phyloP scores from a whole-genome alignment of 306 rosid genomes.

The Vicia sativa region DNA sequence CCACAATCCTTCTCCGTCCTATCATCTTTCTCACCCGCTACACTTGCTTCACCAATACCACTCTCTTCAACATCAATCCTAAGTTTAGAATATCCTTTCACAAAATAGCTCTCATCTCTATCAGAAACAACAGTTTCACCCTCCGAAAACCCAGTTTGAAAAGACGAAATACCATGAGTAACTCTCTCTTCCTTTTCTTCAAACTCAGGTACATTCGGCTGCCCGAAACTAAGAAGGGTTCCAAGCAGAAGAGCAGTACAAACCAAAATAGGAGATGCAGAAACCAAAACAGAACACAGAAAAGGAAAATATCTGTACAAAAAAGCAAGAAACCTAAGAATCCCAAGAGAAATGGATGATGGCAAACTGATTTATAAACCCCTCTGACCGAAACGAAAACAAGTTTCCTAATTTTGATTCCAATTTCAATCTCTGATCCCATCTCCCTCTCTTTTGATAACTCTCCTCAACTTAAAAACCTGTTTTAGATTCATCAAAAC shows the following conservation, averaged over 20 bases:
- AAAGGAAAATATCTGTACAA: conserved; percentile 73
- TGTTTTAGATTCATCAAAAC: conserved; percentile 37
- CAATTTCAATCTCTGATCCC: conserved; percentile 63
- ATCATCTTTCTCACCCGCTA: conserved; percentile 43
- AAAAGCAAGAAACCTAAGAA: conserved; percentile 60
- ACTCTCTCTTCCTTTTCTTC: conserved; percentile 60
- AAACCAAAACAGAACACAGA: conserved; percentile 68
- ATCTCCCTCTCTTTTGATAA: conserved; percentile 45
- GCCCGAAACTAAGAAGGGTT: conserved; percentile 91
- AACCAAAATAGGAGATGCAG: conserved; percentile 87
- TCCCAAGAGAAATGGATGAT: conserved; percentile 77
- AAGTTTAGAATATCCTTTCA: conserved; percentile 51
- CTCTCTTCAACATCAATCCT: conserved; percentile 51
- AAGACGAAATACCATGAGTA: conserved; percentile 53
- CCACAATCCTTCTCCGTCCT: conserved; percentile 45
- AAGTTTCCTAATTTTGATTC: conserved; percentile 55
- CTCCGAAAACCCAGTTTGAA: conserved; percentile 52
- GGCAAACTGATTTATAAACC: conserved; percentile 62
- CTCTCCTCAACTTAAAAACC: conserved; percentile 42
- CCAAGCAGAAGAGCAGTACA: conserved; percentile 96
- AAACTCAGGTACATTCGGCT: conserved; percentile 71
- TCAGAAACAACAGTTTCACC: conserved; percentile 53
- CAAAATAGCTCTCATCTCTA: conserved; percentile 59
- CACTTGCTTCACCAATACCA: conserved; percentile 49
- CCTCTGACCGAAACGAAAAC: conserved; percentile 45